These are phyloP conservation scores for Xerocomus nothofagi DNA, from an alignment of 1,284 basidiomycete species.

Conservation along the genomic window DNA sequence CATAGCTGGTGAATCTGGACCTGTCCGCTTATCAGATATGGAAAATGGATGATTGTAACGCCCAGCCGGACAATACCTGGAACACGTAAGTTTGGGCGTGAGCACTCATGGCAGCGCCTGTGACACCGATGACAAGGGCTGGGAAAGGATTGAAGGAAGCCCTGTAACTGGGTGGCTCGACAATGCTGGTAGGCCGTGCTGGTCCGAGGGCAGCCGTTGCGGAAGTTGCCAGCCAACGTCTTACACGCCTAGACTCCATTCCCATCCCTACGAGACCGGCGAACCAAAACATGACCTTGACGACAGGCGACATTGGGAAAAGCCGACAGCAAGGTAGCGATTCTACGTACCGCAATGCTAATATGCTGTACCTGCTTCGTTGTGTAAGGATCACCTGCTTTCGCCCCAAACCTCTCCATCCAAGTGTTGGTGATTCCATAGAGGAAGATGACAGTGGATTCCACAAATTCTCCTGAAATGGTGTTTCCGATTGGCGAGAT, in stretches of 20 bases:
- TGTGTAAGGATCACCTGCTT: slow-evolving; percentile 81
- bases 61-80: slow-evolving; percentile 49
- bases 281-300: slow-evolving; percentile 89
- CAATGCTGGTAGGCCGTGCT: slow-evolving; percentile 39
- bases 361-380: slow-evolving; percentile 96
- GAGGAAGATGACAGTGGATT: slow-evolving; percentile 83
- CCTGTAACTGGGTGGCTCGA: slow-evolving; percentile 71
- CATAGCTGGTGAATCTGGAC: slow-evolving; percentile 89
- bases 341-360: slow-evolving; percentile 78
- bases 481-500: slow-evolving; percentile 49
- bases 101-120: slow-evolving; percentile 94
- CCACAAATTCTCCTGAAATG: slow-evolving; percentile 84
- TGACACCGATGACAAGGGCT: slow-evolving; percentile 89
- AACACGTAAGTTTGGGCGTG: slow-evolving; percentile 90
- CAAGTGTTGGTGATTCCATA: slow-evolving; percentile 94
- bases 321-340: background rate
- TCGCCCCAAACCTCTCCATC: slow-evolving; percentile 93
- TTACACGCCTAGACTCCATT: slow-evolving; percentile 77
- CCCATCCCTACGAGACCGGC: slow-evolving; percentile 89
- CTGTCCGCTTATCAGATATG: slow-evolving; percentile 34
- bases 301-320: background rate
- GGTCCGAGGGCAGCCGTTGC: slow-evolving; percentile 47
- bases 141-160: slow-evolving; percentile 94
- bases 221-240: slow-evolving; percentile 67
- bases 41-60: background rate